Base-by-base conservation (phyloP, 768 basidiomycete genomes). In the Candolleomyces eurysporus region DNA sequence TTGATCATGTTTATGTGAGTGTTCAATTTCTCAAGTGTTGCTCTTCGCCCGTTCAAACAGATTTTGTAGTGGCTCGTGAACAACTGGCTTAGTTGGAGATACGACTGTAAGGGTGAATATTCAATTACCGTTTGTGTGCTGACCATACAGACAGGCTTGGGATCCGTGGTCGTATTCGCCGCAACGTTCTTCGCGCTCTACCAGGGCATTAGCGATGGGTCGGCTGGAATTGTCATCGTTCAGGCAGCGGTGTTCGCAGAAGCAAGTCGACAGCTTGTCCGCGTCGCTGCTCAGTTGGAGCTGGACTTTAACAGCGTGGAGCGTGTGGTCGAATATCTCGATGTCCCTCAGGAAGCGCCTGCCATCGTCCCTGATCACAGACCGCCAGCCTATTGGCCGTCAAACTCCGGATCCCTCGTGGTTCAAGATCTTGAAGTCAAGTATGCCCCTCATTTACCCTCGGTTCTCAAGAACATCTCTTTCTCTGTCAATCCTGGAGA, bases 271-370 rank as follows among this genome's bases (percentile, higher is more conserved):
- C 82, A 85, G 58, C 81, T 90, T 13, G 85, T 89, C 22, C 83
- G 85, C 64, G 87, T 90, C 9, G 81, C 83, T 51, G 89, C 88
- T 3, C 87, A 89, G 64, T 71, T 90, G 2, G 89, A 90, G 68
- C 79, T 90, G 13, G 87, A 90, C 65, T 90, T 89, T 72, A 90
- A 89, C 66, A 85, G 87, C 43, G 84, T 90, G 1, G 89, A 91
- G 66, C 84, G 90, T 60, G 85, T 90, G 22, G 80, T 84, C 16
- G 89, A 90, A 70, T 90, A 90, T 67, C 76, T 90, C 19, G 81
- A 83, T 40, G 79, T 89, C 8, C 81, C 83, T 1, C 86, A 89
- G 69, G 89, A 91, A 71, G 86, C 88, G 0, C 85, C 87, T 46
- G 82, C 86, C 0, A 73, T 85, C 48, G 78, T 86, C 56, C 76